Evolutionary conservation across 129 eudicot species (phyloP).

Genomic region (Deinandra increscens): DNA sequence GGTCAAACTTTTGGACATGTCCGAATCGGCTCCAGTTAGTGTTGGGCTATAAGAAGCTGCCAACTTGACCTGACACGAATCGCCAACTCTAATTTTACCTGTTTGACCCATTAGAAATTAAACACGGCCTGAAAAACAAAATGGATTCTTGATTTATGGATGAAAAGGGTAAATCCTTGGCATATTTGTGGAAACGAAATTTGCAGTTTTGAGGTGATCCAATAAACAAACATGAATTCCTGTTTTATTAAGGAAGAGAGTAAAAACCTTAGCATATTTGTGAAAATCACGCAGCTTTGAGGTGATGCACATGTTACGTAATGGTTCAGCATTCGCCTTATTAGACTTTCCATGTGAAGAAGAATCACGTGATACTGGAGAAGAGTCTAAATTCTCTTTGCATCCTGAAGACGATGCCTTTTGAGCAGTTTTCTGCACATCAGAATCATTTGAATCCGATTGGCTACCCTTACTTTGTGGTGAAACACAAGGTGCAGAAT

Average conservation of each 20-base stretch:
- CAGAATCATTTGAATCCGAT: constrained; percentile 50
- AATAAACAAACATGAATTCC: constrained; percentile 8
- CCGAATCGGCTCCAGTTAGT: not conserved
- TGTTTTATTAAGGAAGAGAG: constrained; percentile 1
- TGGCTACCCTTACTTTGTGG: constrained; percentile 46
- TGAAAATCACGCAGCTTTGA: constrained; percentile 92
- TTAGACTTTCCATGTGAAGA: constrained; percentile 63
- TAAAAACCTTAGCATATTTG: constrained; percentile 77
- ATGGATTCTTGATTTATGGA: not conserved
- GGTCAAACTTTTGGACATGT: not conserved
- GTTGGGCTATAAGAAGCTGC: not conserved
- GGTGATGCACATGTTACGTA: constrained; percentile 72
- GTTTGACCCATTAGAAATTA: not conserved
- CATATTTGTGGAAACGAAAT: not conserved
- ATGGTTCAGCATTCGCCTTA: constrained; percentile 65
- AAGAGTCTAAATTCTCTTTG: constrained; percentile 60
- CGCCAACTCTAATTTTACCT: not conserved
- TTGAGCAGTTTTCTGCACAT: constrained; percentile 43
- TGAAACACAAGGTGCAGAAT: constrained; percentile 44
- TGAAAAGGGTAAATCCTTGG: not conserved
- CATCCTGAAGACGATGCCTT: constrained; percentile 44
- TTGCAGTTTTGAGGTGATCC: not conserved
- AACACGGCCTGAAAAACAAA: not conserved
- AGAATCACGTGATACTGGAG: constrained; percentile 52
- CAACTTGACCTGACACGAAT: not conserved